phyloP scores from a whole-genome alignment of 495 filamentous ascomycete genomes.

The Daldinia childiae region DNA sequence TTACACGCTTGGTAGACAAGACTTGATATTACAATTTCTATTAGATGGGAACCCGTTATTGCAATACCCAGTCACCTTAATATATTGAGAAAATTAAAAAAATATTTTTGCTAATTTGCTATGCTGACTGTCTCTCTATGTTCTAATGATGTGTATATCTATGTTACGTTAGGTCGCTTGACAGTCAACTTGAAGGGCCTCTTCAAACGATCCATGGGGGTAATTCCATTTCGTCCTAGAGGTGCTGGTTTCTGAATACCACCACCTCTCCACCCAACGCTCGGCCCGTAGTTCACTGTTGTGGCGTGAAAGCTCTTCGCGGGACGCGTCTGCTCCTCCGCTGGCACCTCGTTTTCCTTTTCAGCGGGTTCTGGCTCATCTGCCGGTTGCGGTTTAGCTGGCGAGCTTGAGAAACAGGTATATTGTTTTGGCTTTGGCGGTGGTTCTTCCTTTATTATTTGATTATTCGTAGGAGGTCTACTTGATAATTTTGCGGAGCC shows the following conservation, averaged over 20 bases:
- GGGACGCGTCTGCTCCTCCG: slow-evolving; percentile 47
- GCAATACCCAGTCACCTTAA: background rate
- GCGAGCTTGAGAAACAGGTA: slow-evolving; percentile 60
- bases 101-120: background rate
- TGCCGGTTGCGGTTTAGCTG: slow-evolving; percentile 40
- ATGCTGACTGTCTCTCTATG: background rate
- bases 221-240: slow-evolving; percentile 46
- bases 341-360: slow-evolving; percentile 42
- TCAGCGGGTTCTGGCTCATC: slow-evolving; percentile 4
- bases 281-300: slow-evolving; percentile 41
- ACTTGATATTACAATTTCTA: background rate
- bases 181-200: slow-evolving; percentile 61
- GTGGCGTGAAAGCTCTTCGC: slow-evolving; percentile 55
- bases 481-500: slow-evolving; percentile 42
- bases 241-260: slow-evolving; percentile 48
- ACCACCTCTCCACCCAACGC: slow-evolving; percentile 42
- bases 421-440: slow-evolving; percentile 52
- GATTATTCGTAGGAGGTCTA: slow-evolving; percentile 16
- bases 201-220: slow-evolving; percentile 54
- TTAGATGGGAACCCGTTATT: background rate
- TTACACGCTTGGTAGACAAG: background rate
- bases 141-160: background rate
- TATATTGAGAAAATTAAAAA: background rate
- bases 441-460: slow-evolving; percentile 22
- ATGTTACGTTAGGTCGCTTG: slow-evolving; percentile 41